phyloP scores from a whole-genome alignment of 306 rosid genomes.

The Spatholobus suberectus region DNA sequence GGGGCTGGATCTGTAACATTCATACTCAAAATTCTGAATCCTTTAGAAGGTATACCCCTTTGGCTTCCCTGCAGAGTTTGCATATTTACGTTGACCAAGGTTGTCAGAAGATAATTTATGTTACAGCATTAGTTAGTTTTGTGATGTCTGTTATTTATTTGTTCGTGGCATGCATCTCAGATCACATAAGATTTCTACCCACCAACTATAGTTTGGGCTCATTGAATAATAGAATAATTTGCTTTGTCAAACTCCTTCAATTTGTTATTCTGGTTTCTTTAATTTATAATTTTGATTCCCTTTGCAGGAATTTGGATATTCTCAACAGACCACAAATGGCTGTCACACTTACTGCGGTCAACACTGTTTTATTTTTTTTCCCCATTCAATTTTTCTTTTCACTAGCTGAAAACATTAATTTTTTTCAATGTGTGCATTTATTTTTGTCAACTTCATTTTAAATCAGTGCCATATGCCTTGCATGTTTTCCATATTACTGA shows the following conservation, averaged over 20 bases:
- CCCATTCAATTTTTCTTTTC: slow-evolving; percentile 10
- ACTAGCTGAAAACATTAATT: not conserved
- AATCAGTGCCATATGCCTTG: slow-evolving; percentile 4
- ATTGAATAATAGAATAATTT: slow-evolving; percentile 13
- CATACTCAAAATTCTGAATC: slow-evolving; percentile 68
- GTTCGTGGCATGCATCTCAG: slow-evolving; percentile 22
- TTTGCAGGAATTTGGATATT: slow-evolving; percentile 77
- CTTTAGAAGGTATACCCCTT: slow-evolving; percentile 64
- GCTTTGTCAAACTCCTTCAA: not conserved
- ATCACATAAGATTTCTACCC: not conserved
- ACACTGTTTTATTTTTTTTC: not conserved
- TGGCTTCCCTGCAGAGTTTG: slow-evolving; percentile 17
- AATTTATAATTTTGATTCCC: slow-evolving; percentile 37
- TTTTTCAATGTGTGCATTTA: not conserved
- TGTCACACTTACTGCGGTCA: slow-evolving; percentile 73
- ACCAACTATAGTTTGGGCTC: slow-evolving; percentile 22
- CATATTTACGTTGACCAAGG: slow-evolving; percentile 21
- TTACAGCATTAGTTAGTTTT: slow-evolving; percentile 9
- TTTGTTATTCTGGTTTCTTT: slow-evolving; percentile 23
- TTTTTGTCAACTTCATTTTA: slow-evolving; percentile 15
- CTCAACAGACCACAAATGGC: slow-evolving; percentile 67
- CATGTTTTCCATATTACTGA: slow-evolving; percentile 28
- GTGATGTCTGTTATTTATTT: not conserved
- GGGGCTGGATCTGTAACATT: slow-evolving; percentile 97
- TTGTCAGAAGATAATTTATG: slow-evolving; percentile 18